Evolutionary conservation across 2,329 filamentous ascomycete species (phyloP).

Genomic region (Cladosporium sp.): DNA sequence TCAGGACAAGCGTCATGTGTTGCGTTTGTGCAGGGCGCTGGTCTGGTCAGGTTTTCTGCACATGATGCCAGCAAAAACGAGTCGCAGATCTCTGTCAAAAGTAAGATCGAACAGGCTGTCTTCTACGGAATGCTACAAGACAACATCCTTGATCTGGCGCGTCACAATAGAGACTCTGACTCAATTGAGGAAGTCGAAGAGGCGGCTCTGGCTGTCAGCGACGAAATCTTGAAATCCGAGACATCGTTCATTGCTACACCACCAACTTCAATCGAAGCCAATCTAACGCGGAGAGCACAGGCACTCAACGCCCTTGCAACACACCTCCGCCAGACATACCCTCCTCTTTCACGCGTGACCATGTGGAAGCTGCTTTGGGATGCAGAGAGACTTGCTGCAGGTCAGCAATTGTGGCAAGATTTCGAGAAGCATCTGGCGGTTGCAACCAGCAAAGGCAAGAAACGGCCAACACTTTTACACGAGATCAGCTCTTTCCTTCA

Average conservation of each 20-base stretch:
- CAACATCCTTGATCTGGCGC: conserved; percentile 84
- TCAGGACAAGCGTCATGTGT: conserved; percentile 43
- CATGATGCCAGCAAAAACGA: conserved; percentile 59
- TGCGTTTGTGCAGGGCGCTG: conserved; percentile 58
- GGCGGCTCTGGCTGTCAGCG: conserved; percentile 76
- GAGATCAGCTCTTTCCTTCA: conserved; percentile 76
- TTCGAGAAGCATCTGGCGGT: conserved; percentile 67
- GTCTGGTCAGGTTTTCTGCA: conserved; percentile 56
- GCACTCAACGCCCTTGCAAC: conserved; percentile 74
- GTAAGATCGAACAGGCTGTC: conserved; percentile 89
- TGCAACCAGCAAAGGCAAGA: conserved; percentile 51
- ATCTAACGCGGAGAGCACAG: conserved; percentile 70
- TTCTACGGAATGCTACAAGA: conserved; percentile 79
- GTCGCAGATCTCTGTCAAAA: conserved; percentile 70
- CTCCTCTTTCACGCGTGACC: conserved; percentile 63
- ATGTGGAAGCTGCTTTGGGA: conserved; percentile 84
- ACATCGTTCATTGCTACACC: conserved; percentile 69
- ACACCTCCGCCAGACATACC: conserved; percentile 66
- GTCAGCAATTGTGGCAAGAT: conserved; percentile 74
- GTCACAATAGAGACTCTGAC: conserved; percentile 64
- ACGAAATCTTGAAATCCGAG: conserved; percentile 76
- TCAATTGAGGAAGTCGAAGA: conserved; percentile 67
- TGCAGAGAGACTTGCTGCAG: conserved; percentile 85
- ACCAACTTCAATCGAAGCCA: conserved; percentile 75
- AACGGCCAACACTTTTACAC: conserved; percentile 69